Evolutionary conservation across 2,329 filamentous ascomycete species (phyloP).

Genomic region (Metarhizium brunneum): DNA sequence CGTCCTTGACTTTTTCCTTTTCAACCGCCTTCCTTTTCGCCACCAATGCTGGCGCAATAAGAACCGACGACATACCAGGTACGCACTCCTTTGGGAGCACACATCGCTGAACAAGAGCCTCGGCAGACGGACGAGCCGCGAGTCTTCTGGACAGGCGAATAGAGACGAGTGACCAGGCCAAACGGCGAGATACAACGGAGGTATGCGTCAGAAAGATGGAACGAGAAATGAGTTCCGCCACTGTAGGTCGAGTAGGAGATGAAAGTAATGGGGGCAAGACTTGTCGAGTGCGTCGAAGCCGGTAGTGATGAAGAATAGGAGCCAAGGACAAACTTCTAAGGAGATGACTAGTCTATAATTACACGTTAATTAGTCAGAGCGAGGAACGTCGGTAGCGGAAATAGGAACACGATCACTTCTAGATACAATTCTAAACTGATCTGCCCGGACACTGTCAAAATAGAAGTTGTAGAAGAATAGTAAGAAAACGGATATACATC

Average conservation of each 20-base stretch:
- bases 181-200: constrained; percentile 52
- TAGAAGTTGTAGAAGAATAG: not conserved
- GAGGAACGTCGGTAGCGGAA: not conserved
- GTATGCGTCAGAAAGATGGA: constrained; percentile 60
- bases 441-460: not conserved
- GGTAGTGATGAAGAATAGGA: constrained; percentile 55
- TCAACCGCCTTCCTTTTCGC: constrained; percentile 54
- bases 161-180: constrained; percentile 54
- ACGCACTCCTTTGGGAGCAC: constrained; percentile 59
- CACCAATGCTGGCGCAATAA: constrained; percentile 52
- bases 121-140: constrained; percentile 47
- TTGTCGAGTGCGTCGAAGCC: constrained; percentile 47
- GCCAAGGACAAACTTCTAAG: constrained; percentile 53
- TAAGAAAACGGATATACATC: not conserved
- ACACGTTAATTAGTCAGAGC: not conserved
- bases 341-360: constrained; percentile 46
- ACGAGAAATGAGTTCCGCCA: constrained; percentile 52
- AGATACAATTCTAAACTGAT: not conserved
- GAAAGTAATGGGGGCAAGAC: constrained; percentile 46
- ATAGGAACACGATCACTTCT: too few species aligned
- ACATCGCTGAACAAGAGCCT: constrained; percentile 50
- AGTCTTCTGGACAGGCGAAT: constrained; percentile 57
- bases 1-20: constrained; percentile 58
- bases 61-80: constrained; percentile 29
- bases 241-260: constrained; percentile 47